A percentile compares a stretch with the other conserved stretches of the same genome.
phyloP scores from a whole-genome alignment of 768 basidiomycete genomes.

The Mrakia blollopis region DNA sequence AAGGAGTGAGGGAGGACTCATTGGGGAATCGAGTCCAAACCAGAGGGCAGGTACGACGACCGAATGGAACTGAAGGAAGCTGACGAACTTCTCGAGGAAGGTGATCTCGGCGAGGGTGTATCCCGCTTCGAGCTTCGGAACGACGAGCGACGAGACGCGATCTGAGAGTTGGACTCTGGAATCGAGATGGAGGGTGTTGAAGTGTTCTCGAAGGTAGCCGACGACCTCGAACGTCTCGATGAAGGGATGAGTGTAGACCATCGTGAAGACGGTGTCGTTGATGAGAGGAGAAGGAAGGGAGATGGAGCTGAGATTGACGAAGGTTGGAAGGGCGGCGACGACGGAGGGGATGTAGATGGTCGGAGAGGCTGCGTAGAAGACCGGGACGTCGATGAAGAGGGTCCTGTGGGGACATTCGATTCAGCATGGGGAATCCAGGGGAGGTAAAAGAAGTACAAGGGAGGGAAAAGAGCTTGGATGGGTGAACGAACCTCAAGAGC shows the following conservation, averaged over 20 bases:
- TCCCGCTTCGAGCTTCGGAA: not conserved
- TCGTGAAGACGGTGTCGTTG: no score
- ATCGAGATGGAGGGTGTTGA: not conserved
- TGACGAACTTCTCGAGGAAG: not conserved
- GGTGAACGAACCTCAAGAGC: conserved; percentile 4
- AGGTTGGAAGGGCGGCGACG: no score
- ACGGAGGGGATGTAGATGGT: no score
- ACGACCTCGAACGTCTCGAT: not conserved
- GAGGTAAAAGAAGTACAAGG: no score
- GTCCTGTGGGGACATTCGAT: no score
- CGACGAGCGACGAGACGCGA: not conserved
- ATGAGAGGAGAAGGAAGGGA: no score
- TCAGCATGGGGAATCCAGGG: no score
- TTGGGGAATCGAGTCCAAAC: not conserved
- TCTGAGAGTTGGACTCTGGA: not conserved
- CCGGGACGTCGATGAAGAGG: no score
- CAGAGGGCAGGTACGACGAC: not conserved
- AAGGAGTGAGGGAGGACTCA: not conserved
- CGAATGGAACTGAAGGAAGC: not conserved
- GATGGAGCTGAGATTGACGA: no score
- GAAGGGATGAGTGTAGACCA: not conserved
- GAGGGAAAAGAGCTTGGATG: not conserved
- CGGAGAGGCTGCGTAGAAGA: no score
- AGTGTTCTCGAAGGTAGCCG: no score
- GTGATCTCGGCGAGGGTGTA: not conserved